phyloP scores from a whole-genome alignment of 352 stramenopile species.

The Phytophthora kernoviae region DNA sequence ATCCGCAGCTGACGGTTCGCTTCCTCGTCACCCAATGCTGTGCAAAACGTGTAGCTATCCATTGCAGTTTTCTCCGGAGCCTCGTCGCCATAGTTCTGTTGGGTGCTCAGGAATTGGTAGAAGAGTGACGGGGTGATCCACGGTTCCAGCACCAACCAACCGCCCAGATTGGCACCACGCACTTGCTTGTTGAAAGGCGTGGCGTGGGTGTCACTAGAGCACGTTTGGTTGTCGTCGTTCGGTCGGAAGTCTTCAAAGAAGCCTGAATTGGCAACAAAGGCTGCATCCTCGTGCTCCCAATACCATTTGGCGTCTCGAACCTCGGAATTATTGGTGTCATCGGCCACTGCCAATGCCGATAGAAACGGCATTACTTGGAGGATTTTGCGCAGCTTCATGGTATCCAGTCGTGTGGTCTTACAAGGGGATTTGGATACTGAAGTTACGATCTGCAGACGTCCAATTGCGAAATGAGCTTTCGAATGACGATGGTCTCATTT shows the following conservation, averaged over 20 bases:
- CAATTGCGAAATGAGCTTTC: slow-evolving; percentile 18
- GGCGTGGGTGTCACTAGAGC: slow-evolving; percentile 28
- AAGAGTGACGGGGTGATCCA: slow-evolving; percentile 35
- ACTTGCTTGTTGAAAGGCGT: slow-evolving; percentile 31
- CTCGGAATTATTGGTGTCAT: not conserved
- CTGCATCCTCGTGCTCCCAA: slow-evolving; percentile 58
- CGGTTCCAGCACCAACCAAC: slow-evolving; percentile 32
- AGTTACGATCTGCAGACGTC: slow-evolving; percentile 9
- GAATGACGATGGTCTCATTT: no score
- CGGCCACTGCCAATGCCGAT: not conserved
- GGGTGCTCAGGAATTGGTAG: slow-evolving; percentile 54
- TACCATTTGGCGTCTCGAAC: slow-evolving; percentile 49
- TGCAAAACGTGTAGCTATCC: slow-evolving; percentile 91
- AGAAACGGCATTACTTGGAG: slow-evolving; percentile 8
- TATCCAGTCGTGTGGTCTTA: no score
- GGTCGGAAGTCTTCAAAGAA: slow-evolving; percentile 60
- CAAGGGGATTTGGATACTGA: slow-evolving; percentile 1
- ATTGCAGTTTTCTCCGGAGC: slow-evolving; percentile 87
- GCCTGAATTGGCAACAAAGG: slow-evolving; percentile 39
- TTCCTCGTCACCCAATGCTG: slow-evolving; percentile 57
- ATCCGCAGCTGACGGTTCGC: slow-evolving; percentile 91
- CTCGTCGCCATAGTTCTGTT: slow-evolving; percentile 71
- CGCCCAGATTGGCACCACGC: slow-evolving; percentile 27
- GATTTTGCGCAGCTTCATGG: slow-evolving; percentile 15
- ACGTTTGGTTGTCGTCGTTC: slow-evolving; percentile 38